Evolutionary conservation across 2,329 filamentous ascomycete species (phyloP).

Genomic region (Aspergillus proliferans): DNA sequence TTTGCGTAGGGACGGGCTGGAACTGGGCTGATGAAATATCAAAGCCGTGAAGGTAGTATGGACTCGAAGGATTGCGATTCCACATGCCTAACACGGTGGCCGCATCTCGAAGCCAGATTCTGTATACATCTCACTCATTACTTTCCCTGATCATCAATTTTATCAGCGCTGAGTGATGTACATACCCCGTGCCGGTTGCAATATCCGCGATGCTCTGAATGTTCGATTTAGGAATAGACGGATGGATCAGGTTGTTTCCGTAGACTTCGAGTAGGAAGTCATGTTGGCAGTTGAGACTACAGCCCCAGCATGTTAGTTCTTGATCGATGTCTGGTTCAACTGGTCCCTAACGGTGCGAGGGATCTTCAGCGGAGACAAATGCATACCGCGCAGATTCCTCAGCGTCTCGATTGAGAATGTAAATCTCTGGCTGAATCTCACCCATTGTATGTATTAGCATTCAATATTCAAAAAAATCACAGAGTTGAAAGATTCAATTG

Average conservation of each 20-base stretch:
- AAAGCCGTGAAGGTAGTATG: constrained; percentile 20
- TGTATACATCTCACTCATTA: constrained; percentile 1
- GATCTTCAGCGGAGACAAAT: neutral
- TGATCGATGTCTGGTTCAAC: neutral
- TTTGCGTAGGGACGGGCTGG: constrained; percentile 4
- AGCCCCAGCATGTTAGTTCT: neutral
- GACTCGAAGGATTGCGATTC: constrained; percentile 1
- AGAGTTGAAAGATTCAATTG: too few species aligned
- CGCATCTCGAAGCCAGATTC: constrained; percentile 18
- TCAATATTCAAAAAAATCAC: too few species aligned
- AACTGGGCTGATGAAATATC: constrained; percentile 27
- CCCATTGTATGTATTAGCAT: neutral
- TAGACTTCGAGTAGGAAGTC: constrained; percentile 16
- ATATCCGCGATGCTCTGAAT: constrained; percentile 19
- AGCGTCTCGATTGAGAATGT: constrained; percentile 14
- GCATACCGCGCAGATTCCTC: constrained; percentile 17
- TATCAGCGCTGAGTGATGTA: neutral
- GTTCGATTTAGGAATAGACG: constrained; percentile 16
- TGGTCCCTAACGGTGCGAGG: neutral
- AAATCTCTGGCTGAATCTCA: constrained; percentile 3
- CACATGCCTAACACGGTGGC: neutral
- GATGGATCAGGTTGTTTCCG: constrained; percentile 14
- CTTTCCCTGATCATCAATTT: neutral
- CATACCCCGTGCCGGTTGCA: constrained; percentile 26
- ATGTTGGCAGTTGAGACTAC: constrained; percentile 21